Conservation (phyloP, 2,329 filamentous ascomycete genomes). For the Ceratocystis alfenasii region DNA sequence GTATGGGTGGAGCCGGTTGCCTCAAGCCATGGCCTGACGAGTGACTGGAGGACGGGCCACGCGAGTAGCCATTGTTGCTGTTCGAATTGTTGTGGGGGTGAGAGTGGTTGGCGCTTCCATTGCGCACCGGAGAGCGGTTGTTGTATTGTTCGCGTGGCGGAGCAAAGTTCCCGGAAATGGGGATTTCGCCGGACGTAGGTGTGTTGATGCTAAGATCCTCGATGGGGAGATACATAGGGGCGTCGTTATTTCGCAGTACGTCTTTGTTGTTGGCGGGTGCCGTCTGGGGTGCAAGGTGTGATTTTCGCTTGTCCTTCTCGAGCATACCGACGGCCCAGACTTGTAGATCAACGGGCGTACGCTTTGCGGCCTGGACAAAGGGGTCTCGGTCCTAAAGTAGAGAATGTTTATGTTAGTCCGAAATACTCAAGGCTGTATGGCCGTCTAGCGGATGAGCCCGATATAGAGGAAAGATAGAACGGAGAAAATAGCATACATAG, state of each 20-base stretch:
- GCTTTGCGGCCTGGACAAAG: constrained; percentile 91
- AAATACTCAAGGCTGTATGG: too few species aligned
- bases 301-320: constrained; percentile 90
- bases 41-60: constrained; percentile 4
- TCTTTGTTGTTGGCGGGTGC: constrained; percentile 58
- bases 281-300: constrained; percentile 70
- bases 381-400: constrained; percentile 65
- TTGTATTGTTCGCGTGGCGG: constrained; percentile 33
- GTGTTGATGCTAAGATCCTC: constrained; percentile 42
- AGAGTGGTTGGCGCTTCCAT: constrained; percentile 31
- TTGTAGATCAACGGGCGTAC: constrained; percentile 84
- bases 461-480: neutral
- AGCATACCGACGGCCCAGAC: constrained; percentile 92
- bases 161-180: constrained; percentile 46
- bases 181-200: constrained; percentile 61
- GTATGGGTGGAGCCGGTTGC: constrained; percentile 38
- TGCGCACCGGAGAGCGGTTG: constrained; percentile 42
- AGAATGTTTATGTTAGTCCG: neutral
- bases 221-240: constrained; percentile 37
- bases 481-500: constrained; percentile 49
- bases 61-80: constrained; percentile 3
- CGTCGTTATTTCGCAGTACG: constrained; percentile 54
- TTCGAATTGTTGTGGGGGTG: neutral
- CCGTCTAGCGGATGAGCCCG: too few species aligned
- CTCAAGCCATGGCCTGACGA: constrained; percentile 17